Base-by-base conservation (phyloP, 1,139 yeast species). In the Lodderomyces margitis region DNA sequence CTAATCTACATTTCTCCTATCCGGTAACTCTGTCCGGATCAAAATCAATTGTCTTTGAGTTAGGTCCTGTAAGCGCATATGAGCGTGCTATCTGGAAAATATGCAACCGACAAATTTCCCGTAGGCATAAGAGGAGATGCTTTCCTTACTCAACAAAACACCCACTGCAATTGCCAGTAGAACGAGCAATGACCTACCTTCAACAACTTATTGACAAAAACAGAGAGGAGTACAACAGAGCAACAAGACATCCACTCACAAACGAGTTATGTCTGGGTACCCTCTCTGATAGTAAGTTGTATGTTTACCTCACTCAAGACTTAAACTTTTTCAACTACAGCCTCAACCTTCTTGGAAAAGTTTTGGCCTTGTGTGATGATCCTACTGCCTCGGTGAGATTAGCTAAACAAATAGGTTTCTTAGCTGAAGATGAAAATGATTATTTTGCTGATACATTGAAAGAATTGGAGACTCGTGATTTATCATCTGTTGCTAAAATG, bases 391-490 rank as follows among this genome's bases (percentile, higher is more conserved):
- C 68, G 16, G 56, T 75, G 14, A 54, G 57, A 0, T 49, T 77
- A 24, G 75, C 76, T 1, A 74, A 72, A 46, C 80, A 77, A 47
- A 66, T 77, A 44, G 82, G 81, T 0, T 74, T 75, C 49, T 55
- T 78, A 31, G 63, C 74, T 7, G 62, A 62, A 33, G 72, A 69
- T 42, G 82, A 78, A 50, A 75, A 76, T 51, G 67, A 66, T 37
- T 78, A 78, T 48, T 77, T 77, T 49, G 53, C 51, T 14, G 61
- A 48, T 4, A 59, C 69, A 17, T 55, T 76, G 40, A 48, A 54
- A 6, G 58, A 69, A 36, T 52, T 75, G 36, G 40, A 37, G 17
- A 49, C 43, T 40, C 42, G 46, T 2, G 47, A 54, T 3, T 33
- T 43, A 7, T 38, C 46, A 1, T 36, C 48, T n/a, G 60, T 58